Evolutionary conservation across 2,329 filamentous ascomycete genomes (phyloP).

Genomic region (Escovopsis weberi): DNA sequence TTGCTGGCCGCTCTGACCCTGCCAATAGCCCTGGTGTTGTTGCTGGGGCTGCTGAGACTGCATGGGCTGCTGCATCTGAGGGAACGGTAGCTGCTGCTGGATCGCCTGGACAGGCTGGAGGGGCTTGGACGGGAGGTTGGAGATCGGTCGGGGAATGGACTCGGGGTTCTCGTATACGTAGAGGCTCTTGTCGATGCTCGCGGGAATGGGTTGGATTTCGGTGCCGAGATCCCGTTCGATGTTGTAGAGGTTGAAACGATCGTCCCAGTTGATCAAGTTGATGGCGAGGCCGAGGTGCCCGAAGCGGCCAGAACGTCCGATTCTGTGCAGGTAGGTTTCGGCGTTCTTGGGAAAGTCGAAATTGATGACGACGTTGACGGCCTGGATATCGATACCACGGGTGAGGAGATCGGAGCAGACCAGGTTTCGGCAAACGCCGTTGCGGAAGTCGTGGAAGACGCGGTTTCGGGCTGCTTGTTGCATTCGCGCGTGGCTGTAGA

Average conservation of each 20-base stretch:
- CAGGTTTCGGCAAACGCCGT: slow-evolving; percentile 92
- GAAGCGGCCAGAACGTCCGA: slow-evolving; percentile 92
- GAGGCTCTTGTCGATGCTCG: slow-evolving; percentile 88
- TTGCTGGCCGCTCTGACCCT: slow-evolving; percentile 18
- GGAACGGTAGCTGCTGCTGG: slow-evolving; percentile 2
- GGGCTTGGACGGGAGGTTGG: slow-evolving; percentile 27
- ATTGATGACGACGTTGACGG: slow-evolving; percentile 99
- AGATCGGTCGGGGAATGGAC: slow-evolving; percentile 72
- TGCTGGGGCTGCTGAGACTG: slow-evolving; percentile 14
- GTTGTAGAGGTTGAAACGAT: slow-evolving; percentile 96
- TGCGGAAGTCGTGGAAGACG: slow-evolving; percentile 98
- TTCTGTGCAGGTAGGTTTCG: slow-evolving; percentile 95
- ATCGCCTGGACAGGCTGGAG: slow-evolving; percentile 15
- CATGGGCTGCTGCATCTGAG: slow-evolving; percentile 17
- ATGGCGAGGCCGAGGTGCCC: slow-evolving; percentile 95
- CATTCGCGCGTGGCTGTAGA: slow-evolving; percentile 98
- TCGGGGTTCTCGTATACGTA: slow-evolving; percentile 98
- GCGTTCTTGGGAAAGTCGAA: slow-evolving; percentile 99
- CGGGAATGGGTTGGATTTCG: slow-evolving; percentile 92
- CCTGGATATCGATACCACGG: slow-evolving; percentile 98
- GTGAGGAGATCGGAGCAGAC: slow-evolving; percentile 96
- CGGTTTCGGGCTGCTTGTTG: slow-evolving; percentile 92
- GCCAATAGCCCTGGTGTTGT: slow-evolving; percentile 24
- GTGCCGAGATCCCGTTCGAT: slow-evolving; percentile 96
- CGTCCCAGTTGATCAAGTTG: slow-evolving; percentile 99